Conservation (phyloP, 139 green algal species). For the Chloropicon primus region DNA sequence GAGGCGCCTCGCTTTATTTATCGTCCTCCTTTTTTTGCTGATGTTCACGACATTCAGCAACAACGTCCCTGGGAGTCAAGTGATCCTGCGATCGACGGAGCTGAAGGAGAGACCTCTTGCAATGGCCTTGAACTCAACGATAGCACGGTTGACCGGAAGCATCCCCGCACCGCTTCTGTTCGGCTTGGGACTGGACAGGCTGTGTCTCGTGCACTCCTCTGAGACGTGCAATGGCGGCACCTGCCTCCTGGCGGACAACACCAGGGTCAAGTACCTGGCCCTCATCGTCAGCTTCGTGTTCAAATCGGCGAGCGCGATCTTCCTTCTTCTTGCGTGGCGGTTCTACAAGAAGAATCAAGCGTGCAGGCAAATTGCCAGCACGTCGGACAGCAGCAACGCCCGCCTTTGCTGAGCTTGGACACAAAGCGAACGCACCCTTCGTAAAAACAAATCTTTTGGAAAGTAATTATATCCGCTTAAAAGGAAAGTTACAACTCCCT, state of each 20-base stretch:
- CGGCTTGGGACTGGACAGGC: not conserved
- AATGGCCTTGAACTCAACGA: not conserved
- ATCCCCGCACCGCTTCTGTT: not conserved
- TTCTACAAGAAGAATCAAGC: not conserved
- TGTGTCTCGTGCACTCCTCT: not conserved
- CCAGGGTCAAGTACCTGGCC: not conserved
- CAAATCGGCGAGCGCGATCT: not conserved
- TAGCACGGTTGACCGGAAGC: not conserved
- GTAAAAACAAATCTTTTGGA: too few relatives aligned
- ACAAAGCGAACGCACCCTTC: too few relatives aligned
- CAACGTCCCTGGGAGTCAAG: not conserved
- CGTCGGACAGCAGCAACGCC: too few relatives aligned
- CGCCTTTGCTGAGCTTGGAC: too few relatives aligned
- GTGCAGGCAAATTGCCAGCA: too few relatives aligned
- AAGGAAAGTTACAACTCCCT: not conserved
- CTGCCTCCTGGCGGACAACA: not conserved
- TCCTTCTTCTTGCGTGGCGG: not conserved
- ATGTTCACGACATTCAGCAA: not conserved
- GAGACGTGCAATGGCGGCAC: not conserved
- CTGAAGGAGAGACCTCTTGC: not conserved
- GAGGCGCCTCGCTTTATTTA: not conserved
- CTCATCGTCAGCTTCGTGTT: not conserved
- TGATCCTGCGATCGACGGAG: not conserved
- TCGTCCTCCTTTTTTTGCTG: not conserved
- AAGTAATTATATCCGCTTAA: not conserved